Conservation (phyloP, 768 basidiomycete species). For the Cystobasidiopsis lactophilus region DNA sequence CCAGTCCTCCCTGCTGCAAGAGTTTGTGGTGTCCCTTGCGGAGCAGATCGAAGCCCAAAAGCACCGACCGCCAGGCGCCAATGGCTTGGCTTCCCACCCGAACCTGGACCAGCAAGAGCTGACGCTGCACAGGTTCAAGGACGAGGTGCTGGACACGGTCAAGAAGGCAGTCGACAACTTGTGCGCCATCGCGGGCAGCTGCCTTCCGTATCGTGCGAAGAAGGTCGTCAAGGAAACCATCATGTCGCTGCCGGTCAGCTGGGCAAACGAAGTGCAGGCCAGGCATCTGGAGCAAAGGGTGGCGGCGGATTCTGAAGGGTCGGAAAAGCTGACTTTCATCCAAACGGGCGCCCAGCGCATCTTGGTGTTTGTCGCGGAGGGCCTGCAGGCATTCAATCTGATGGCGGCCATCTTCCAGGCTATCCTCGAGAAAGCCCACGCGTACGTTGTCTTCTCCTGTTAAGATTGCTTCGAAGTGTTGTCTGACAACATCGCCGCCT, state of each 20-base stretch:
- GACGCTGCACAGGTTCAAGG: constrained; percentile 43
- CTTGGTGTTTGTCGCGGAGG: constrained; percentile 65
- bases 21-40: constrained; percentile 46
- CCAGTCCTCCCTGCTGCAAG: constrained; percentile 60
- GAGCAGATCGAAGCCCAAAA: background rate
- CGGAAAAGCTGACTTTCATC: constrained; percentile 30
- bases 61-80: background rate
- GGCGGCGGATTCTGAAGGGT: constrained; percentile 21
- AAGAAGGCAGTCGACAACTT: constrained; percentile 74
- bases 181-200: constrained; percentile 60
- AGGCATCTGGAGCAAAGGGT: background rate
- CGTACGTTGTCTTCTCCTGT: constrained; percentile 27
- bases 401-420: constrained; percentile 75
- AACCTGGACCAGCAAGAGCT: constrained; percentile 12
- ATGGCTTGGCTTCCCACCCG: no score
- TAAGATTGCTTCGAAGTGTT: constrained; percentile 5
- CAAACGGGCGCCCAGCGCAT: constrained; percentile 57
- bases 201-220: constrained; percentile 64
- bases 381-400: constrained; percentile 73
- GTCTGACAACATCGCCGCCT: no score
- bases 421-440: constrained; percentile 64
- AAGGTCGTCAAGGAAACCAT: constrained; percentile 52
- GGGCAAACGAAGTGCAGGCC: constrained; percentile 35
- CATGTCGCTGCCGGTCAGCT: constrained; percentile 54
- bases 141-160: constrained; percentile 69